Evolutionary conservation across 1,284 basidiomycete genomes (phyloP).

Genomic region (Sparassis latifolia): DNA sequence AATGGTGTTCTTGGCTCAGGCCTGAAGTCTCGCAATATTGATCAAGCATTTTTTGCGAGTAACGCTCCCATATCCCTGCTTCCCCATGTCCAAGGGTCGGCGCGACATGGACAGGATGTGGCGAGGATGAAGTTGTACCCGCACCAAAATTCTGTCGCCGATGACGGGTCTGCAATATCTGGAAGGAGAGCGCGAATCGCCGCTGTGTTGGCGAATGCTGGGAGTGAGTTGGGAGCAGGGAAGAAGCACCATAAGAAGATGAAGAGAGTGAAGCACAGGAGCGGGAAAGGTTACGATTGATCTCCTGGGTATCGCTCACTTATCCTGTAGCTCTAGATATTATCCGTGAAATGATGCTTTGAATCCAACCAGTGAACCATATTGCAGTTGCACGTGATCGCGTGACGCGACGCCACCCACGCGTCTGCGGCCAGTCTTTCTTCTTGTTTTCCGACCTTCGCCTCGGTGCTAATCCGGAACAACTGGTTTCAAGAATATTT

Average conservation of each 20-base stretch:
- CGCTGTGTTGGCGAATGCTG: slow-evolving; percentile 39
- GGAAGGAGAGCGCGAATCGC: slow-evolving; percentile 41
- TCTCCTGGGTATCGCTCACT: neutral
- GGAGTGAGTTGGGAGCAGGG: slow-evolving; percentile 35
- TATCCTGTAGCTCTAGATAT: neutral
- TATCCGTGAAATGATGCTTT: no score
- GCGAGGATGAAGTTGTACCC: slow-evolving; percentile 64
- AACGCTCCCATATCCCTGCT: slow-evolving; percentile 44
- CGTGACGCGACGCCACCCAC: no score
- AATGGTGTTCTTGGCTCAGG: slow-evolving; percentile 29
- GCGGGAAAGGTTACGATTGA: slow-evolving; percentile 85
- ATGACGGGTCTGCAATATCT: slow-evolving; percentile 64
- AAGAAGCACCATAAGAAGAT: slow-evolving; percentile 91
- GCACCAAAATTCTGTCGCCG: slow-evolving; percentile 73
- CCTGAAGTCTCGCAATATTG: slow-evolving; percentile 62
- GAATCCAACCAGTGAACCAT: no score
- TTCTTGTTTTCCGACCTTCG: no score
- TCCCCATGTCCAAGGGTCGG: slow-evolving; percentile 62
- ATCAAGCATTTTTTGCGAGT: slow-evolving; percentile 79
- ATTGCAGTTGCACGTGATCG: no score
- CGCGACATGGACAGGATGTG: slow-evolving; percentile 53
- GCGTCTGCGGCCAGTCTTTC: no score
- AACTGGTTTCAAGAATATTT: no score
- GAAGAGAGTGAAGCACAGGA: slow-evolving; percentile 81
- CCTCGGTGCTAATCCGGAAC: no score